These are phyloP conservation scores for Punica granatum DNA, from an alignment of 345 rosid species.

Conservation along the genomic window DNA sequence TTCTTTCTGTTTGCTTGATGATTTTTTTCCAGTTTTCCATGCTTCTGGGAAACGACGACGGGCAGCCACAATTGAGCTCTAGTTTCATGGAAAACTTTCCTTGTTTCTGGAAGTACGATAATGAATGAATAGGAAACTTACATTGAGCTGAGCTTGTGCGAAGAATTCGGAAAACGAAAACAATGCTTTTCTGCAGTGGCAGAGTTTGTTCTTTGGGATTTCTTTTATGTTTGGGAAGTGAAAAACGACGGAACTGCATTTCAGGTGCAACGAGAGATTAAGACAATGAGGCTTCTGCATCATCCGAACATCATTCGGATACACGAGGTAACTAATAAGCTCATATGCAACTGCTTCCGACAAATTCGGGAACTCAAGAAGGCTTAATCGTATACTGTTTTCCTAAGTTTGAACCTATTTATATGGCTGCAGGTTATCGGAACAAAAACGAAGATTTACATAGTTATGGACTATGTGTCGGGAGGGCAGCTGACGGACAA, in stretches of 20 bases:
- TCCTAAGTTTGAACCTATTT: not conserved
- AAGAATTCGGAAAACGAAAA: not conserved
- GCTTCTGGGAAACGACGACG: not conserved
- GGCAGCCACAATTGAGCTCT: too few relatives aligned
- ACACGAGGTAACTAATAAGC: constrained; percentile 49
- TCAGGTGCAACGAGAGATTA: constrained; percentile 75
- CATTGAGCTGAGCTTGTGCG: not conserved
- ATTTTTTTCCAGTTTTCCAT: not conserved
- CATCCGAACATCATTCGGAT: constrained; percentile 77
- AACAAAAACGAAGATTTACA: constrained; percentile 75
- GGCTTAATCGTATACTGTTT: not conserved
- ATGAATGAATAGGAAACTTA: not conserved
- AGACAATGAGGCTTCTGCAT: constrained; percentile 78
- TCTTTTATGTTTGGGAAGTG: not conserved
- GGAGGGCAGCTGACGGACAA: constrained; percentile 87
- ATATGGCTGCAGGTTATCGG: constrained; percentile 59
- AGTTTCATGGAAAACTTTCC: too few relatives aligned
- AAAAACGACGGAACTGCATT: not conserved
- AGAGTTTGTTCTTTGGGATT: not conserved
- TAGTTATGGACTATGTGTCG: constrained; percentile 75
- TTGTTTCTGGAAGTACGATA: not conserved
- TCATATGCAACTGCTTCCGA: not conserved
- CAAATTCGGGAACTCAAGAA: not conserved
- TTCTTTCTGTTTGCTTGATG: not conserved
- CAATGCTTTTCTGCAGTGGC: not conserved